Evolutionary conservation across 345 rosid genomes (phyloP).

Genomic region (Citrus australasica): DNA sequence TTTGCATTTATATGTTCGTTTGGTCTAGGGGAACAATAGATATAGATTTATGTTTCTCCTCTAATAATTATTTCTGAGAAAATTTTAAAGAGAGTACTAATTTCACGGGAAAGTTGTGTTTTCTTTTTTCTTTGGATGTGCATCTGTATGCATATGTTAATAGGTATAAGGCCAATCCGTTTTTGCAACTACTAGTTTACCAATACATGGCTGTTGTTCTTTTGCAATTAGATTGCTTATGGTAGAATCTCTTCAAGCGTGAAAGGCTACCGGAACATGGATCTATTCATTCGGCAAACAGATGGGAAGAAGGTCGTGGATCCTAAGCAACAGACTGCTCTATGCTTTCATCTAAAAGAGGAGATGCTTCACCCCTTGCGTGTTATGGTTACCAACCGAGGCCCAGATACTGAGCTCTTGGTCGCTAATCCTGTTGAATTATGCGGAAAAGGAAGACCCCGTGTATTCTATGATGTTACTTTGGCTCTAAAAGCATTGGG

Average conservation of each 20-base stretch:
- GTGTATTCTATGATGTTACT: slow-evolving; percentile 71
- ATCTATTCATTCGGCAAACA: slow-evolving; percentile 55
- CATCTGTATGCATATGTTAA: not conserved
- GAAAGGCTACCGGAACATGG: slow-evolving; percentile 46
- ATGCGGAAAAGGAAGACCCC: slow-evolving; percentile 75
- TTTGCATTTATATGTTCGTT: not conserved
- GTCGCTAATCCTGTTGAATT: slow-evolving; percentile 77
- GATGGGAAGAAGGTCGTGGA: slow-evolving; percentile 69
- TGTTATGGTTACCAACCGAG: slow-evolving; percentile 54
- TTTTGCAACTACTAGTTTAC: slow-evolving; percentile 6
- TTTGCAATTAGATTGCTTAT: slow-evolving; percentile 47
- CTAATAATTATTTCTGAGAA: not conserved
- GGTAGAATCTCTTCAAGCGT: slow-evolving; percentile 57
- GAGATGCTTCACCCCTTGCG: slow-evolving; percentile 64
- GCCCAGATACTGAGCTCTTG: slow-evolving; percentile 68
- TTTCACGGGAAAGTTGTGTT: not conserved
- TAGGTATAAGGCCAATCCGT: not conserved
- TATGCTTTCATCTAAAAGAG: slow-evolving; percentile 51
- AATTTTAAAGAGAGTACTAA: not conserved
- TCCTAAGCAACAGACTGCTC: slow-evolving; percentile 37
- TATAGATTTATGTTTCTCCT: not conserved
- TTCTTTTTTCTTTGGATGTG: not conserved
- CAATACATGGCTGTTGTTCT: slow-evolving; percentile 9
- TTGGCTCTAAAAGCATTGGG: slow-evolving; percentile 56
- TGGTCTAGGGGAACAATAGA: not conserved